phyloP scores from a whole-genome alignment of 306 rosid genomes.

The Dryas alaskensis region DNA sequence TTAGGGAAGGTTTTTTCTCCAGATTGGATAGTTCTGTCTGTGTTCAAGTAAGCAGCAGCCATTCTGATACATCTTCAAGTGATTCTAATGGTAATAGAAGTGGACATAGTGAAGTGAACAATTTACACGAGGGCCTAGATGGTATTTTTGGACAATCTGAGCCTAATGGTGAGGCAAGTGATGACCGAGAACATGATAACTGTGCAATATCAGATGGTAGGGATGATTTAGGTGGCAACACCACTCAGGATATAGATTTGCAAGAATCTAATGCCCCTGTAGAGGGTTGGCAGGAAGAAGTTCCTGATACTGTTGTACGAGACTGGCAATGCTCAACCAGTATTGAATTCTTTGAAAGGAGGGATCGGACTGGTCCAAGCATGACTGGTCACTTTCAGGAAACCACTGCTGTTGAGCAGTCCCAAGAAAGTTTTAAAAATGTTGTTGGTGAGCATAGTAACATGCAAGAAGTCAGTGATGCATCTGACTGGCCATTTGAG shows the following conservation, averaged over 20 bases:
- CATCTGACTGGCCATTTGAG: slow-evolving; percentile 45
- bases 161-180: slow-evolving; percentile 36
- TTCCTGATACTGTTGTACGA: slow-evolving; percentile 37
- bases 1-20: slow-evolving; percentile 81
- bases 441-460: slow-evolving; percentile 35
- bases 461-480: slow-evolving; percentile 37
- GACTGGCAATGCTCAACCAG: slow-evolving; percentile 21
- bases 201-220: slow-evolving; percentile 35
- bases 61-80: slow-evolving; percentile 44
- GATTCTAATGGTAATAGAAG: slow-evolving; percentile 39
- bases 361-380: slow-evolving; percentile 35
- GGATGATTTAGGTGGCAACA: slow-evolving; percentile 36
- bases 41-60: slow-evolving; percentile 50
- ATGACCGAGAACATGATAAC: slow-evolving; percentile 22
- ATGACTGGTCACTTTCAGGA: slow-evolving; percentile 35
- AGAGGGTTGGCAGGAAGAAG: slow-evolving; percentile 41
- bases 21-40: slow-evolving; percentile 54
- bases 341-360: slow-evolving; percentile 28
- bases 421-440: slow-evolving; percentile 38
- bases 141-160: slow-evolving; percentile 43
- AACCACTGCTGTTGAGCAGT: slow-evolving; percentile 24
- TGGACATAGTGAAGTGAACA: slow-evolving; percentile 43
- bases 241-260: slow-evolving; percentile 32
- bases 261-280: slow-evolving; percentile 36
- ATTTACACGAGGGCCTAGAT: slow-evolving; percentile 38